These are phyloP conservation scores for Mucor sp. DNA, from an alignment of 371 early-diverging fungal genomes.

Conservation along the genomic window DNA sequence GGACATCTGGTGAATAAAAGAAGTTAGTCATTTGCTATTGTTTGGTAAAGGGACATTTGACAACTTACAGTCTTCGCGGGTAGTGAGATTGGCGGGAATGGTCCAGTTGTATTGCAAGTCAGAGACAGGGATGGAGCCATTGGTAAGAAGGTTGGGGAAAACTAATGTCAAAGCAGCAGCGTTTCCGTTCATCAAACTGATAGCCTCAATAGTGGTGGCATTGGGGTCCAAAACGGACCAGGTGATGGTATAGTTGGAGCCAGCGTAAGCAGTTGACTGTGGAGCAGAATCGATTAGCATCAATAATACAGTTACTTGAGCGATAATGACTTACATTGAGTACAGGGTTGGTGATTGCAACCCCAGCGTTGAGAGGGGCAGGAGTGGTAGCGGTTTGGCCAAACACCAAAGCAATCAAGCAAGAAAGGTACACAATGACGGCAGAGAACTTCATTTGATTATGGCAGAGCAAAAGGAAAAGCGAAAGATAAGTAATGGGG, in stretches of 20 bases:
- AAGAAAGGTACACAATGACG: not conserved
- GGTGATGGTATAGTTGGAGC: conserved; percentile 5
- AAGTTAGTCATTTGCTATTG: not conserved
- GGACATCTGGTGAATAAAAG: not conserved
- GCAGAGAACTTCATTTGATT: conserved; percentile 12
- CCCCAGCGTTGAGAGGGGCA: conserved; percentile 8
- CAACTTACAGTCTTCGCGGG: conserved; percentile 19
- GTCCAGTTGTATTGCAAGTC: conserved; percentile 16
- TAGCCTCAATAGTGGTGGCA: conserved; percentile 14
- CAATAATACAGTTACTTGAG: not conserved
- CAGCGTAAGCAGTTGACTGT: conserved; percentile 2
- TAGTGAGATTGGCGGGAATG: conserved; percentile 12
- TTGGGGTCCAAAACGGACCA: conserved; percentile 12
- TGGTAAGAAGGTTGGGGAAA: conserved; percentile 15
- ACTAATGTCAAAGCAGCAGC: conserved; percentile 6
- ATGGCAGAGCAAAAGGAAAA: conserved; percentile 19
- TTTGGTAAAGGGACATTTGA: not conserved
- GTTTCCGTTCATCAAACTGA: conserved; percentile 18
- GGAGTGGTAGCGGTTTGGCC: conserved; percentile 6
- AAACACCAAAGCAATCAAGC: not conserved
- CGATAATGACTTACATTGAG: conserved; percentile 10
- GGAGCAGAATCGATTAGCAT: not conserved
- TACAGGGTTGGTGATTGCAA: conserved; percentile 9
- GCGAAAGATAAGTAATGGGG: not conserved
- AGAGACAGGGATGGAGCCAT: conserved; percentile 8